Percentiles rank a stretch among this genome's conserved stretches.
These are phyloP conservation scores for Vigna unguiculata DNA, from an alignment of 306 rosid species.

Conservation along the genomic window DNA sequence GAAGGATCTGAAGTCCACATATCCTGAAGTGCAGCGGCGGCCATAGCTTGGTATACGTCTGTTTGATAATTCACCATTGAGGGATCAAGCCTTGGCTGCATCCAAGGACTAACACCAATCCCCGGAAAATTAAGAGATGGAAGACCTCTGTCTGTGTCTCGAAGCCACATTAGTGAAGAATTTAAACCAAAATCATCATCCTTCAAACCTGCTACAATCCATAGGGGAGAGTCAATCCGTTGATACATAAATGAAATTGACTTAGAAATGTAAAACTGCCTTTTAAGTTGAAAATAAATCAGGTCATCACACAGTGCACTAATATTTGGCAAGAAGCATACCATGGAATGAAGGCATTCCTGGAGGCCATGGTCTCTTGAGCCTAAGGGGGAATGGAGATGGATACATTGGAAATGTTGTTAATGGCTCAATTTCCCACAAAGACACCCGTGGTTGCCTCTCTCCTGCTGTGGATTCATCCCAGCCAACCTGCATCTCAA, in stretches of 20 bases:
- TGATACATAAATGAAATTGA: not conserved
- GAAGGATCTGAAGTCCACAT: conserved; percentile 82
- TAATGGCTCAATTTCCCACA: conserved; percentile 98
- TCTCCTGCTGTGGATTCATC: conserved; percentile 99
- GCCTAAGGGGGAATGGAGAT: conserved; percentile 91
- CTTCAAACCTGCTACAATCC: conserved; percentile 69
- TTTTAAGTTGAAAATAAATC: conserved; percentile 20
- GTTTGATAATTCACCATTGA: conserved; percentile 81
- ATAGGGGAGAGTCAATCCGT: not conserved
- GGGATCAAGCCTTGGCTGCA: conserved; percentile 88
- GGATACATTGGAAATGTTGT: conserved; percentile 99
- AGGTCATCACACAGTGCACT: conserved; percentile 1
- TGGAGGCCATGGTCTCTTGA: conserved; percentile 95
- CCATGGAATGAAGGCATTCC: conserved; percentile 88
- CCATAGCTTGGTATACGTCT: conserved; percentile 92
- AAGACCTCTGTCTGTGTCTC: conserved; percentile 77
- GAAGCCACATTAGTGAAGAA: conserved; percentile 85
- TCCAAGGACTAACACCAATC: conserved; percentile 84
- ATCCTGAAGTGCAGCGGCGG: conserved; percentile 95
- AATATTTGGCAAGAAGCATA: conserved; percentile 47
- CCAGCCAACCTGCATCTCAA: conserved; percentile 91
- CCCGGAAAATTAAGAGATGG: conserved; percentile 82
- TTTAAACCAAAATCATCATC: conserved; percentile 85
- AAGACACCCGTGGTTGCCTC: conserved; percentile 93
- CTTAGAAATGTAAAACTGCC: not conserved